phyloP scores from a whole-genome alignment of 2,329 filamentous ascomycete species.

The Nemania sp. region DNA sequence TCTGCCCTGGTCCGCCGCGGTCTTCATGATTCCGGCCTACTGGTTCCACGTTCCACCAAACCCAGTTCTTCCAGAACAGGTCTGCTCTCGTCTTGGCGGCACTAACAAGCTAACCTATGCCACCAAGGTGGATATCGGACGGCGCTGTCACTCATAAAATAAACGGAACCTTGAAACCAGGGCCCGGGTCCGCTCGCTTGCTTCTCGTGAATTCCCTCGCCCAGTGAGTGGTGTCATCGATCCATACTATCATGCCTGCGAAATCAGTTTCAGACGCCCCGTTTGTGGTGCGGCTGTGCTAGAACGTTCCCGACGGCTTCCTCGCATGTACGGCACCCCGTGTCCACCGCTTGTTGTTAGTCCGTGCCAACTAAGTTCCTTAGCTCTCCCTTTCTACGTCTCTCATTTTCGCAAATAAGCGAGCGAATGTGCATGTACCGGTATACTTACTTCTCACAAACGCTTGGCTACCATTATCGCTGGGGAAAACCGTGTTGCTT shows the following conservation, averaged over 20 bases:
- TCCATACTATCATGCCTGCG: constrained; percentile 2
- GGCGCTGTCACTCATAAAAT: not conserved
- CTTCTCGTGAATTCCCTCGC: constrained; percentile 14
- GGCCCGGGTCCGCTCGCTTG: constrained; percentile 16
- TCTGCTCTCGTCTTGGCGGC: constrained; percentile 26
- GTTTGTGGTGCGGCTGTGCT: constrained; percentile 6
- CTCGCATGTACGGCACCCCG: not conserved
- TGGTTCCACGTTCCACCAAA: constrained; percentile 25
- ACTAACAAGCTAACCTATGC: constrained; percentile 14
- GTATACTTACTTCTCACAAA: constrained; percentile 8
- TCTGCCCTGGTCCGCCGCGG: constrained; percentile 16
- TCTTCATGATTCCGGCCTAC: constrained; percentile 14
- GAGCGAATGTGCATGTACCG: constrained; percentile 16
- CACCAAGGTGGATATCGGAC: constrained; percentile 1
- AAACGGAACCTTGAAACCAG: not conserved
- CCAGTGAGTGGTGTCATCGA: constrained; percentile 6
- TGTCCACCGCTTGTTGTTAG: constrained; percentile 9
- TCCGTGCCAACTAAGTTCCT: constrained; percentile 12
- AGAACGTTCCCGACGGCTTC: constrained; percentile 1
- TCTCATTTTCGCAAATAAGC: constrained; percentile 20
- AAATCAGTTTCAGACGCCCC: not conserved
- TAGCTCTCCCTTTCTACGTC: constrained; percentile 1
- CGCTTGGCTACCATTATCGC: not conserved
- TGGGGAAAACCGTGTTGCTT: constrained; percentile 10
- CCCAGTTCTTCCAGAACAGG: constrained; percentile 29